phyloP scores from a whole-genome alignment of 2,329 filamentous ascomycete genomes.

The Colletotrichum lentis region DNA sequence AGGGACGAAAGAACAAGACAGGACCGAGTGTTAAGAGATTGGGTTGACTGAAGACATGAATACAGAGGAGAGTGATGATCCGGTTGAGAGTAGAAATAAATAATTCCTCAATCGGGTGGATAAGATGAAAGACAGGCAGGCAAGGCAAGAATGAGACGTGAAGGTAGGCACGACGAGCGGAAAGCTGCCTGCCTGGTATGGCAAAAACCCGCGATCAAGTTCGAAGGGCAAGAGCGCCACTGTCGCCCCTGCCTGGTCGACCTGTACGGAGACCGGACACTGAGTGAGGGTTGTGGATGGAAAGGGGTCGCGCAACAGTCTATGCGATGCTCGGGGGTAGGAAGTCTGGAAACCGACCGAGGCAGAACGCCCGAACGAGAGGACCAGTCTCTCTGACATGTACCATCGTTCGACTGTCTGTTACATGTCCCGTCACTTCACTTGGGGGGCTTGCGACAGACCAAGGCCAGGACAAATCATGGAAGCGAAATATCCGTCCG shows the following conservation, averaged over 20 bases:
- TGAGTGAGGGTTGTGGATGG: not conserved
- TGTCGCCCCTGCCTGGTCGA: not conserved
- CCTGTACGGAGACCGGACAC: not conserved
- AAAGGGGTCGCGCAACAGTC: not conserved
- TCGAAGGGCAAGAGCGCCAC: not conserved
- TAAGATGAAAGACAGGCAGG: not conserved
- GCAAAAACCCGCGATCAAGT: not conserved
- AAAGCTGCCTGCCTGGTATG: not conserved
- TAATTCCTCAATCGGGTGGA: not conserved
- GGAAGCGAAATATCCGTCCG: not conserved
- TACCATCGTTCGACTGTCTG: not conserved
- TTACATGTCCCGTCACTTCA: not conserved
- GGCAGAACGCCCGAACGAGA: not conserved
- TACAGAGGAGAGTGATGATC: not conserved
- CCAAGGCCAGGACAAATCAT: not conserved
- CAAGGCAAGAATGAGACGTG: not conserved
- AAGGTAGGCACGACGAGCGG: not conserved
- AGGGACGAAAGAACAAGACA: not conserved
- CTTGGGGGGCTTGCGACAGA: not conserved
- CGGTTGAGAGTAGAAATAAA: too few species aligned
- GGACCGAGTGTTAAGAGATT: not conserved
- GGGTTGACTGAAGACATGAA: not conserved
- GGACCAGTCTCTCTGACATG: not conserved
- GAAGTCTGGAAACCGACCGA: not conserved
- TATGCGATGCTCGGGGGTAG: not conserved